A percentile compares a stretch with the other conserved stretches of the same genome.
Conservation (phyloP, 441 rosid species). For the Mallotus japonicus region DNA sequence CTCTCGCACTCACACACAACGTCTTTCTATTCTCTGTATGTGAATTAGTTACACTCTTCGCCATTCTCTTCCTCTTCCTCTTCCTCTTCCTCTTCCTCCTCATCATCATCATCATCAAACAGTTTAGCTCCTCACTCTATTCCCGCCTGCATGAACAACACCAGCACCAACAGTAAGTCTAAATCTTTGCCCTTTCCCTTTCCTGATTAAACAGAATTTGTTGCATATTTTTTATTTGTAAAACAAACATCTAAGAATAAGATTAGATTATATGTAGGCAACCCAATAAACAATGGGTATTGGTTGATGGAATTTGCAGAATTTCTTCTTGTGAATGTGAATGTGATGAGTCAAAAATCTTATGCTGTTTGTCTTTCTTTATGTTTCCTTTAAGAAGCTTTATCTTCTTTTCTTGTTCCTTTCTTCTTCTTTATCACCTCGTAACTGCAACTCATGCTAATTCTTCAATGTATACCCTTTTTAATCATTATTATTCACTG, state of each 20-base stretch:
- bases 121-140: constrained; percentile 18
- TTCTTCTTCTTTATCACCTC: constrained; percentile 21
- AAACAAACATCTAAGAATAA: too few relatives aligned
- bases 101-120: constrained; percentile 9
- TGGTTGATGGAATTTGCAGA: constrained; percentile 14
- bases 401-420: constrained; percentile 32
- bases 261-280: too few relatives aligned
- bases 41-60: not conserved
- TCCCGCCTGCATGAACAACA: constrained; percentile 1
- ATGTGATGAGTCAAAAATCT: constrained; percentile 20
- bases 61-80: constrained; percentile 25
- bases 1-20: constrained; percentile 12
- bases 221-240: too few relatives aligned
- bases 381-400: constrained; percentile 6
- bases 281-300: not conserved
- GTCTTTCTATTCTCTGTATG: not conserved
- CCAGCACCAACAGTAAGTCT: not conserved
- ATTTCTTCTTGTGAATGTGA: not conserved
- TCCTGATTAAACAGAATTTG: too few relatives aligned
- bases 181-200: too few relatives aligned
- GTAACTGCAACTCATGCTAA: constrained; percentile 25
- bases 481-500: constrained; percentile 6
- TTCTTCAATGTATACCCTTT: constrained; percentile 4
- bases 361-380: not conserved
- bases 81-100: not conserved